phyloP scores from a whole-genome alignment of 805 yeast genomes.

The Cyberlindnera euphorbiae region DNA sequence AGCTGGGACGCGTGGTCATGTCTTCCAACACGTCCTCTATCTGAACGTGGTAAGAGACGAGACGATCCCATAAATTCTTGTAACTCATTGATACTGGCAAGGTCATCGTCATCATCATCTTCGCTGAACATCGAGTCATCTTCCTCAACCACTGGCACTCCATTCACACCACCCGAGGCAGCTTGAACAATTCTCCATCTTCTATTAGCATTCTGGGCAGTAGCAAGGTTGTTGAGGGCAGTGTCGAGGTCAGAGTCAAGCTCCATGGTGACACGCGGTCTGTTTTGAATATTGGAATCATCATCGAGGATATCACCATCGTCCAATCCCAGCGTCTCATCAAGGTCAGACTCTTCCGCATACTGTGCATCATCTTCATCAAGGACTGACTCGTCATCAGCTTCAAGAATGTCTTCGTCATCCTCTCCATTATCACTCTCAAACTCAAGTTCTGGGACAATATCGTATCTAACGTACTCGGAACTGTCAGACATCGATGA shows the following conservation, averaged over 20 bases:
- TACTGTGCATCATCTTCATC: slow-evolving; percentile 8
- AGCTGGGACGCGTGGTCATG: slow-evolving; percentile 28
- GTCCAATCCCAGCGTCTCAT: slow-evolving; percentile 26
- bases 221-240: slow-evolving; percentile 2
- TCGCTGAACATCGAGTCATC: slow-evolving; percentile 9
- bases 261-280: slow-evolving; percentile 4
- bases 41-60: slow-evolving; percentile 2
- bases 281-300: not conserved
- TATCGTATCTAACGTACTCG: slow-evolving; percentile 12
- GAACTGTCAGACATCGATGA: slow-evolving; percentile 7
- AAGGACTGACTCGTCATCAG: slow-evolving; percentile 24
- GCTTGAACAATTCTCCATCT: slow-evolving; percentile 16
- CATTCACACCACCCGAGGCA: slow-evolving; percentile 28
- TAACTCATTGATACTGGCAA: slow-evolving; percentile 16
- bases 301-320: slow-evolving; percentile 19
- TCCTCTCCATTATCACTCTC: slow-evolving; percentile 6
- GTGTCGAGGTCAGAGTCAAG: slow-evolving; percentile 7
- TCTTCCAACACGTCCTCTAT: slow-evolving; percentile 18
- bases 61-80: slow-evolving; percentile 1
- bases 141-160: slow-evolving; percentile 12
- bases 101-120: slow-evolving; percentile 16
- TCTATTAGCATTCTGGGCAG: not conserved
- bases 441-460: slow-evolving; percentile 12
- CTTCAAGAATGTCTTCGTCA: slow-evolving; percentile 29
- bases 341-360: slow-evolving; percentile 12